A percentile compares a stretch with the other conserved stretches of the same genome.
Evolutionary conservation across 768 basidiomycete species (phyloP).

Genomic region (Termitomyces sp.): DNA sequence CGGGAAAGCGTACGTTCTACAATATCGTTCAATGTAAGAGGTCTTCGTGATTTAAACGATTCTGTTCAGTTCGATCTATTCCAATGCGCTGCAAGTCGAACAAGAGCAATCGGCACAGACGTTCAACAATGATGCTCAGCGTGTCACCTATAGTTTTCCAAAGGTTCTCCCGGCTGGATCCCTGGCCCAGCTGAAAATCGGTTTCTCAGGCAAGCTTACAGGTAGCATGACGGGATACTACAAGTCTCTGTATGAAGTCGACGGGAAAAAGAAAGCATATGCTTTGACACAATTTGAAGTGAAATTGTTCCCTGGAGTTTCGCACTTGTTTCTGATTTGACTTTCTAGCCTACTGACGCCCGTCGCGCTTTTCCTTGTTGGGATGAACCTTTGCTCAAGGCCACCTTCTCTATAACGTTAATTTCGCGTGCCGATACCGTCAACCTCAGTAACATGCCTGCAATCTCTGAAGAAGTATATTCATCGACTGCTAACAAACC

Average conservation of each 20-base stretch:
- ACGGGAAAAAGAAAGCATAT: conserved; percentile 61
- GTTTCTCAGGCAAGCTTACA: conserved; percentile 64
- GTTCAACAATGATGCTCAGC: conserved; percentile 59
- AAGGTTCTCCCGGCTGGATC: conserved; percentile 57
- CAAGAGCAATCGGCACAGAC: conserved; percentile 38
- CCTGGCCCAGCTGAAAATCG: conserved; percentile 63
- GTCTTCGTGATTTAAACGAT: not conserved
- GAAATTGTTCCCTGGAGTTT: conserved; percentile 2
- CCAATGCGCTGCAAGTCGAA: conserved; percentile 44
- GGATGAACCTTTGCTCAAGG: conserved; percentile 91
- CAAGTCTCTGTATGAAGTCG: conserved; percentile 55
- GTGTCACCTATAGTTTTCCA: conserved; percentile 55
- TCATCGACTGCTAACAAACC: conserved; percentile 22
- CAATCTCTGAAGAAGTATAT: conserved; percentile 49
- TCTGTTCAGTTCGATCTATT: conserved; percentile 37
- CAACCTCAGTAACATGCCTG: conserved; percentile 86
- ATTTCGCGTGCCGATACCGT: conserved; percentile 72
- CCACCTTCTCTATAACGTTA: conserved; percentile 72
- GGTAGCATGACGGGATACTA: conserved; percentile 83
- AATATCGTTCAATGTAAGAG: not conserved
- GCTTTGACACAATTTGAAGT: conserved; percentile 90
- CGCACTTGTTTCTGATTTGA: not conserved
- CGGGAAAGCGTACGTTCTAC: conserved; percentile 36
- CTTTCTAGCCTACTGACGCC: conserved; percentile 72
- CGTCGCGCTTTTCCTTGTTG: conserved; percentile 82